phyloP scores from a whole-genome alignment of 768 basidiomycete genomes.

The Leccinellum albellum region DNA sequence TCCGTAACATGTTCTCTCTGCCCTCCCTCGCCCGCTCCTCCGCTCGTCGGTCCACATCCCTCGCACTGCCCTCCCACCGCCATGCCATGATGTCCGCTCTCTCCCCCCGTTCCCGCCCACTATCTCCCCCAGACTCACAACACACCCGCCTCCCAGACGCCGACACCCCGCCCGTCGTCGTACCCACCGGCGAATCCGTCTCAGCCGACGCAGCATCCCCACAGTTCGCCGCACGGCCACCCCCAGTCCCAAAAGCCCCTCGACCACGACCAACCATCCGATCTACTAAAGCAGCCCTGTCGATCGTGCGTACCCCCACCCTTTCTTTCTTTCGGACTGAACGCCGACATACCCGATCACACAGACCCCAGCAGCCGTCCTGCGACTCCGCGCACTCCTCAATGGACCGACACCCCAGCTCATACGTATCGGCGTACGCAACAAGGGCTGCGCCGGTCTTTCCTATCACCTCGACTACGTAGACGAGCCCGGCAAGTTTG shows the following conservation, averaged over 20 bases:
- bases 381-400: conserved; percentile 67
- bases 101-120: conserved; percentile 32
- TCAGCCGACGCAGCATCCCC: conserved; percentile 63
- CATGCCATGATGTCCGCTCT: conserved; percentile 69
- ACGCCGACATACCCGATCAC: background rate
- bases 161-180: conserved; percentile 51
- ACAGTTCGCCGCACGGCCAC: conserved; percentile 68
- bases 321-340: background rate
- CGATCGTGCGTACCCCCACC: conserved; percentile 49
- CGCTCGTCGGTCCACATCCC: background rate
- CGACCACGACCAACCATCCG: conserved; percentile 63
- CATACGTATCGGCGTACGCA: conserved; percentile 91
- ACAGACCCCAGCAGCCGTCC: conserved; percentile 78
- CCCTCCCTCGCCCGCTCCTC: conserved; percentile 15
- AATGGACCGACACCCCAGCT: conserved; percentile 85
- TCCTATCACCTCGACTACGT: conserved; percentile 91
- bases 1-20: conserved; percentile 15
- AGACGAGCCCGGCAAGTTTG: conserved; percentile 83
- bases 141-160: conserved; percentile 22
- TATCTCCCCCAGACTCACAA: conserved; percentile 14
- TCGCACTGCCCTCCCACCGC: conserved; percentile 29
- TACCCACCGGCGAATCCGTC: conserved; percentile 44
- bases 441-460: conserved; percentile 95
- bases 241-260: conserved; percentile 60
- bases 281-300: conserved; percentile 72